These are phyloP conservation scores for Gaeumannomyces sp. DNA, from an alignment of 2,329 filamentous ascomycete species.

Conservation along the genomic window DNA sequence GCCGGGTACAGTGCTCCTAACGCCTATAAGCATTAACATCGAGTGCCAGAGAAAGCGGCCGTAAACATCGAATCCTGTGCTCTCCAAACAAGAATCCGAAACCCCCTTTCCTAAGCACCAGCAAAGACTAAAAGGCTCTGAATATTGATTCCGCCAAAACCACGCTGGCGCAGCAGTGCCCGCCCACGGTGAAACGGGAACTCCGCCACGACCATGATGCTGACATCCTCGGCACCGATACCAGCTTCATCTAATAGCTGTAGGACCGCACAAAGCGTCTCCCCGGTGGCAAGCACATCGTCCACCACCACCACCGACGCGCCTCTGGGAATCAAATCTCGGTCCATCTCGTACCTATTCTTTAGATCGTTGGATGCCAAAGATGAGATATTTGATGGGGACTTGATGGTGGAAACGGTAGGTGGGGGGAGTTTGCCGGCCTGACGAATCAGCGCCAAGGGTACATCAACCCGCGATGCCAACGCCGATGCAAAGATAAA, in stretches of 20 bases:
- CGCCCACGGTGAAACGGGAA: constrained; percentile 50
- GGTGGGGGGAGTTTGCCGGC: constrained; percentile 55
- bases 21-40: neutral
- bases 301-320: constrained; percentile 50
- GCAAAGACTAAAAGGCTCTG: constrained; percentile 48
- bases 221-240: constrained; percentile 33
- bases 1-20: neutral
- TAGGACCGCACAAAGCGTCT: constrained; percentile 48
- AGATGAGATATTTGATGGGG: constrained; percentile 48
- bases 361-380: constrained; percentile 16
- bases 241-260: constrained; percentile 38
- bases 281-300: constrained; percentile 51
- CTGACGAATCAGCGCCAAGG: constrained; percentile 45
- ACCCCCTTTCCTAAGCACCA: constrained; percentile 18
- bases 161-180: constrained; percentile 34
- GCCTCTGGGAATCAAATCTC: constrained; percentile 31
- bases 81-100: too few species aligned
- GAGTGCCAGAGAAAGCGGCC: too few species aligned
- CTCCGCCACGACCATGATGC: constrained; percentile 49
- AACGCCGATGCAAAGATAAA: constrained; percentile 49
- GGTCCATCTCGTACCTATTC: constrained; percentile 43
- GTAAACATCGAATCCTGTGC: too few species aligned
- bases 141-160: constrained; percentile 44
- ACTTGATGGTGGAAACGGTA: constrained; percentile 40
- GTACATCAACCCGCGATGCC: constrained; percentile 32